Evolutionary conservation across 148 eudicot species (phyloP).

Genomic region (Cornus florida): DNA sequence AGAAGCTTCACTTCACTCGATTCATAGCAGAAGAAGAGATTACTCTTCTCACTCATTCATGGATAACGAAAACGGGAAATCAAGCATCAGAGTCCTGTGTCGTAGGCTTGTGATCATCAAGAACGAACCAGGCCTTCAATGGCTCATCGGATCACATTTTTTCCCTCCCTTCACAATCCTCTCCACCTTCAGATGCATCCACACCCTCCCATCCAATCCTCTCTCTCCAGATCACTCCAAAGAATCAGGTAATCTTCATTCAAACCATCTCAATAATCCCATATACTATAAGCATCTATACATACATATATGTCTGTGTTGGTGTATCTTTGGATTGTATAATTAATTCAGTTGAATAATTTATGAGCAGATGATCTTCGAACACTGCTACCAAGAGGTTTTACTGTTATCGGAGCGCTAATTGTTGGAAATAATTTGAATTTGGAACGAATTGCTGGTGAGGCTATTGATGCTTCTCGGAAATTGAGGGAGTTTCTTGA

Average conservation of each 20-base stretch:
- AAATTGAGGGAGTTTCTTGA: slow-evolving; percentile 47
- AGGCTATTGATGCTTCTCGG: slow-evolving; percentile 50
- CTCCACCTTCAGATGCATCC: slow-evolving; percentile 82
- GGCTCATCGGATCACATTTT: slow-evolving; percentile 86
- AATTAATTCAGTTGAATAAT: slow-evolving; percentile 1
- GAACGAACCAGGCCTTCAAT: slow-evolving; percentile 50
- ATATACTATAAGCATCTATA: no score
- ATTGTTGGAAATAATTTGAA: slow-evolving; percentile 38
- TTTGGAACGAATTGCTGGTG: slow-evolving; percentile 32
- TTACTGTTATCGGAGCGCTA: slow-evolving; percentile 83
- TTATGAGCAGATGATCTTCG: slow-evolving; percentile 52
- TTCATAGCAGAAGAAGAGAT: background rate
- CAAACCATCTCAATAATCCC: background rate
- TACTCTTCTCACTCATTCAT: slow-evolving; percentile 8
- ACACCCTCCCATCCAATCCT: slow-evolving; percentile 43
- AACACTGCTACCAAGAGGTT: slow-evolving; percentile 63
- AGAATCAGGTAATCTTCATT: slow-evolving; percentile 43
- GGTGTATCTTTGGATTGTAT: background rate
- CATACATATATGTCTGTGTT: background rate
- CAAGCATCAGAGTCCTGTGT: slow-evolving; percentile 45
- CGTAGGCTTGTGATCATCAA: slow-evolving; percentile 35
- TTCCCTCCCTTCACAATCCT: slow-evolving; percentile 56
- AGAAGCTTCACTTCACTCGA: background rate
- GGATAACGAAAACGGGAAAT: slow-evolving; percentile 17
- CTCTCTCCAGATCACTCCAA: slow-evolving; percentile 38